Evolutionary conservation across 2,329 filamentous ascomycete genomes (phyloP).

Genomic region (Emmonsiellopsis sp.): DNA sequence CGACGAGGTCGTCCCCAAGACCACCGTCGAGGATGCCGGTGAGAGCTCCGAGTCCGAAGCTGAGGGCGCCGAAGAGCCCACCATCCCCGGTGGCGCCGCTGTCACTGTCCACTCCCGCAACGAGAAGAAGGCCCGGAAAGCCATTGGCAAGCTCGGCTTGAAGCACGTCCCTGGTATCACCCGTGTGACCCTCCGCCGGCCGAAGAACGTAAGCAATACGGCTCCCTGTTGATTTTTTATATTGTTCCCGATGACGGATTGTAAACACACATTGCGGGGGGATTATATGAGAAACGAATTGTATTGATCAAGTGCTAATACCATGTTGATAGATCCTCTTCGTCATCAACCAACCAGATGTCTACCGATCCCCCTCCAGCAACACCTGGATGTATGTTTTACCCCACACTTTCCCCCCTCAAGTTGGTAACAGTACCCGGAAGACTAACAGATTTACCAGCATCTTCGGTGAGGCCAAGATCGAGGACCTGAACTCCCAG

Average conservation of each 20-base stretch:
- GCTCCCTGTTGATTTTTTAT: not conserved
- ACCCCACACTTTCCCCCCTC: slow-evolving; percentile 16
- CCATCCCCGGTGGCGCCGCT: slow-evolving; percentile 73
- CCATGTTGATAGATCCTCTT: slow-evolving; percentile 69
- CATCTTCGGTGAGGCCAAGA: slow-evolving; percentile 99
- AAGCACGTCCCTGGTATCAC: slow-evolving; percentile 96
- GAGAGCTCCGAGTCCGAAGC: slow-evolving; percentile 43
- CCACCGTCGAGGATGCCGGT: slow-evolving; percentile 62
- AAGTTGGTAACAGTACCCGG: not conserved
- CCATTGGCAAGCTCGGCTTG: slow-evolving; percentile 95
- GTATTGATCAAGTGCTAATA: not conserved
- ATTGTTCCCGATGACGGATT: not conserved
- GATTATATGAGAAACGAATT: not conserved
- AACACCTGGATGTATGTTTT: slow-evolving; percentile 96
- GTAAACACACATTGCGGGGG: no score
- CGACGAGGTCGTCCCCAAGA: slow-evolving; percentile 73
- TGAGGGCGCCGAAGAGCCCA: slow-evolving; percentile 46
- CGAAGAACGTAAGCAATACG: slow-evolving; percentile 83
- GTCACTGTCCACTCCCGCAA: slow-evolving; percentile 95
- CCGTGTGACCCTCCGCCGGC: slow-evolving; percentile 91
- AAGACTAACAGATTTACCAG: slow-evolving; percentile 38
- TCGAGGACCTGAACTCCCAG: slow-evolving; percentile 98
- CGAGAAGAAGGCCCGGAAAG: slow-evolving; percentile 99
- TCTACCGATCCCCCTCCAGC: slow-evolving; percentile 98
- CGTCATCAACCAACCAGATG: slow-evolving; percentile 98